These are phyloP conservation scores for Lasiosphaeria miniovina DNA, from an alignment of 495 filamentous ascomycete genomes.

Conservation along the genomic window DNA sequence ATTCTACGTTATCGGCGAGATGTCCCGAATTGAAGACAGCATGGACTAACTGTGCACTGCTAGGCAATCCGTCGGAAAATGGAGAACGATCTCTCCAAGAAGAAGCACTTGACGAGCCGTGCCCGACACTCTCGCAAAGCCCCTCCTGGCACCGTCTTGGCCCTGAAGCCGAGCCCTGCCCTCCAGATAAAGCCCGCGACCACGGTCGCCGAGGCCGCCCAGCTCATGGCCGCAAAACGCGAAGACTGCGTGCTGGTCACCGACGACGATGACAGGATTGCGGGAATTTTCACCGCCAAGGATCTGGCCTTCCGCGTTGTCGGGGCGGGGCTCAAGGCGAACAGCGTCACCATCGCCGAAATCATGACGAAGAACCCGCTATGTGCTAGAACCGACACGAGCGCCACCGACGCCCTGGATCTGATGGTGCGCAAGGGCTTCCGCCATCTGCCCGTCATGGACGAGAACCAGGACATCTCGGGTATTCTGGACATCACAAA, in stretches of 20 bases:
- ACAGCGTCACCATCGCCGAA: constrained; percentile 85
- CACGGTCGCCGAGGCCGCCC: constrained; percentile 92
- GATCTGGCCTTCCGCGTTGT: constrained; percentile 97
- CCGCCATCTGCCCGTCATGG: constrained; percentile 96
- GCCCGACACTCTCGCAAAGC: constrained; percentile 86
- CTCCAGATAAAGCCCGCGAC: constrained; percentile 96
- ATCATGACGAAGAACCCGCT: constrained; percentile 99
- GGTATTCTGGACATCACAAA: constrained; percentile 98
- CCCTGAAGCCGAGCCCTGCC: constrained; percentile 89
- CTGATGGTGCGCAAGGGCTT: constrained; percentile 98
- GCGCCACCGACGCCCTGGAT: constrained; percentile 94
- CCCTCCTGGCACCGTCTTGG: constrained; percentile 91
- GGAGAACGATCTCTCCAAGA: constrained; percentile 97
- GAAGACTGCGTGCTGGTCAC: constrained; percentile 99
- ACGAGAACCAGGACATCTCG: constrained; percentile 98
- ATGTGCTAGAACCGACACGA: constrained; percentile 95
- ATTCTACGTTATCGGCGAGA: background rate
- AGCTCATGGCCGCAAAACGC: constrained; percentile 98
- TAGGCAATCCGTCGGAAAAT: constrained; percentile 96
- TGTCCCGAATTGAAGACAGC: constrained; percentile 9
- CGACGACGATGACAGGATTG: constrained; percentile 94
- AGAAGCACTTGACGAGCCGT: constrained; percentile 74
- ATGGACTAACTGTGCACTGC: constrained; percentile 27
- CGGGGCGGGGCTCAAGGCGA: constrained; percentile 85
- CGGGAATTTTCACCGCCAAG: constrained; percentile 98